Percentiles rank a stretch among this genome's conserved stretches.
Evolutionary conservation across 2,329 filamentous ascomycete species (phyloP).

Genomic region (Juglanconis oblonga): DNA sequence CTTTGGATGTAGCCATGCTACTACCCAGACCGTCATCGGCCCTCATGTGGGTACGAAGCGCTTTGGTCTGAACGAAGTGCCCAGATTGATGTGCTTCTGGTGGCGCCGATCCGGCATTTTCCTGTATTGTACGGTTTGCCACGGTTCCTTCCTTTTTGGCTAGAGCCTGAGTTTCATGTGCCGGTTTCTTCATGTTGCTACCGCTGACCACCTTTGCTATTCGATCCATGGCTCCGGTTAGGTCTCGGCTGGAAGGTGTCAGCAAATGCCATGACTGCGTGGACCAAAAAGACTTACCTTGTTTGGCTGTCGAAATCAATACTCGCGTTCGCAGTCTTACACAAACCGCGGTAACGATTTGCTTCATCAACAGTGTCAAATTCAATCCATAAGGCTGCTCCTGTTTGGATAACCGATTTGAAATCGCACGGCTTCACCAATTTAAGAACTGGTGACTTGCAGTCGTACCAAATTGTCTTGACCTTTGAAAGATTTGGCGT

Average conservation of each 20-base stretch:
- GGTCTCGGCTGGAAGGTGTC: not conserved
- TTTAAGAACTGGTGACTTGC: not conserved
- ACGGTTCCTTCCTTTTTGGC: not conserved
- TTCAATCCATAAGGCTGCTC: not conserved
- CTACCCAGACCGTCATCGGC: not conserved
- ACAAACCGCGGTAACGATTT: not conserved
- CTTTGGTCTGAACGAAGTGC: not conserved
- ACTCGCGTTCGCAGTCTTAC: not conserved
- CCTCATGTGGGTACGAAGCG: slow-evolving; percentile 10
- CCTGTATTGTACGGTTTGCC: not conserved
- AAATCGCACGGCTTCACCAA: not conserved
- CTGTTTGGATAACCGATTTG: not conserved
- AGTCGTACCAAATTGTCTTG: not conserved
- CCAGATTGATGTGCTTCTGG: not conserved
- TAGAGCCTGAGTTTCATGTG: not conserved
- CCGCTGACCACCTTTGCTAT: not conserved
- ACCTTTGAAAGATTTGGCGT: slow-evolving; percentile 4
- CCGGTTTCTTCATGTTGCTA: not conserved
- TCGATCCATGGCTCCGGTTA: not conserved
- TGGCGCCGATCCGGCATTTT: not conserved
- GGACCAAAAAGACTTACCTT: slow-evolving; percentile 1
- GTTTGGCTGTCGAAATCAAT: not conserved
- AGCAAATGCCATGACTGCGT: not conserved
- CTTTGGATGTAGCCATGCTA: not conserved
- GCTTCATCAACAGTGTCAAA: slow-evolving; percentile 14